Base-by-base conservation (phyloP, 441 rosid species). In the Brassica hybrid region DNA sequence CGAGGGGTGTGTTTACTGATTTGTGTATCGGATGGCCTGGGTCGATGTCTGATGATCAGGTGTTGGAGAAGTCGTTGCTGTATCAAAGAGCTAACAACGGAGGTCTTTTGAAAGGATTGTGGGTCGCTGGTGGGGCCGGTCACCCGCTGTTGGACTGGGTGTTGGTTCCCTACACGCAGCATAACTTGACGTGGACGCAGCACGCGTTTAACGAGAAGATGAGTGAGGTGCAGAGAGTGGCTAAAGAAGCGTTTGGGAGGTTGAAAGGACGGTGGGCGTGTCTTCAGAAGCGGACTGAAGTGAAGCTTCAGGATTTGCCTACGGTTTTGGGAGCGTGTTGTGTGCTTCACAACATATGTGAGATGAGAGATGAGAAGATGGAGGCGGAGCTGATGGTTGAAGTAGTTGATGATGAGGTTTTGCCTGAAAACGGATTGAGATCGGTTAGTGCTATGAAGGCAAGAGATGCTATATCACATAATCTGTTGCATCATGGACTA, bases 1-100 rank as follows among this genome's bases (percentile, higher is more conserved):
- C 90, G 0, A 82, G 76, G 13, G 92, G 94, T 0, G 87, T 87
- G 13, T 88, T 90, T 12, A 88, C 92, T 0, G 94, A 90, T 69
- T 88, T 90, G 13, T 90, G 91, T 56, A 88, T 90, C 4, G 94
- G 94, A 10, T 87, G 91, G 91, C 94, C 94, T 0, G 94, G 94
- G 6, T 88, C 94, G 13, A 88, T 90, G 92, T 77, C 85, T 14
- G 92, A 90, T 74, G 92, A 90, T 67, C 84, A 87, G 65, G 92
- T 90, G 65, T 41, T 90, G 14, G 94, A 90, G 83, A 87, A 86
- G 78, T 88, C 92, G 0, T 88, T 90, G 57, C 67, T 90, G 57
- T 78, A 79, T 41, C 90, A 88, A 43, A 82, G 94, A 67, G 94
- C 94, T 6, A 86, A 81, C 52, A 87, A 87, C 11, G 94, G 92